Evolutionary conservation across 2,329 filamentous ascomycete genomes (phyloP).

Genomic region (Xylaria sp.): DNA sequence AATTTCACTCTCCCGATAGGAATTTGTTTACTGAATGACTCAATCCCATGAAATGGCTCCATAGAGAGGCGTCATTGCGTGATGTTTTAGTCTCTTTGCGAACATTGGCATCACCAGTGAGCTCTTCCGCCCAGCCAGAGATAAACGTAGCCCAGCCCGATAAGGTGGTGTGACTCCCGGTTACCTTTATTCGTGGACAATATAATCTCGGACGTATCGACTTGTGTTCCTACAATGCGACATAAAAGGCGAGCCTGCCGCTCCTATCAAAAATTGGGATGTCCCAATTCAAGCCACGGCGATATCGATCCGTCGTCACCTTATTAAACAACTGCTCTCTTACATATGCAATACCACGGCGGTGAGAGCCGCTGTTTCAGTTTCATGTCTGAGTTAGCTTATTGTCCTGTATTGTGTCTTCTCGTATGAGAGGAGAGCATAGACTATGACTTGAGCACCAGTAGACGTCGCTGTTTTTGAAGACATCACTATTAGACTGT

Average conservation of each 20-base stretch:
- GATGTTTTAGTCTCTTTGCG: slow-evolving; percentile 22
- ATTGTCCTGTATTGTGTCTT: not conserved
- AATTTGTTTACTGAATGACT: slow-evolving; percentile 1
- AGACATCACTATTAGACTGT: not conserved
- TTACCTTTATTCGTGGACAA: not conserved
- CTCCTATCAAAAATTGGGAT: not conserved
- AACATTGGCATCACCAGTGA: slow-evolving; percentile 20
- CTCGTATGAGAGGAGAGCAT: not conserved
- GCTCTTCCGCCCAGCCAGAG: not conserved
- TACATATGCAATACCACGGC: not conserved
- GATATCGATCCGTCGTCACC: not conserved
- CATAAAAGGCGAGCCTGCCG: slow-evolving; percentile 30
- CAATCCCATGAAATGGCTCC: slow-evolving; percentile 13
- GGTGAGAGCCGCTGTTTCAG: not conserved
- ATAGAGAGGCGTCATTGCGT: slow-evolving; percentile 28
- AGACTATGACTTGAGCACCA: not conserved
- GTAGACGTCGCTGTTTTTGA: not conserved
- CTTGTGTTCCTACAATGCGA: not conserved
- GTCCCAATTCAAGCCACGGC: not conserved
- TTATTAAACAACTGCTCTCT: not conserved
- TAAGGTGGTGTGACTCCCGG: not conserved
- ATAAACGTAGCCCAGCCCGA: slow-evolving; percentile 3
- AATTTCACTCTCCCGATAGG: not conserved
- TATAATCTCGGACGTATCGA: not conserved
- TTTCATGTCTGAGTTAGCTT: not conserved